A percentile compares a stretch with the other conserved stretches of the same genome.
Evolutionary conservation across 805 yeast species (phyloP).

Genomic region (Kazachstania bromeliacearum): DNA sequence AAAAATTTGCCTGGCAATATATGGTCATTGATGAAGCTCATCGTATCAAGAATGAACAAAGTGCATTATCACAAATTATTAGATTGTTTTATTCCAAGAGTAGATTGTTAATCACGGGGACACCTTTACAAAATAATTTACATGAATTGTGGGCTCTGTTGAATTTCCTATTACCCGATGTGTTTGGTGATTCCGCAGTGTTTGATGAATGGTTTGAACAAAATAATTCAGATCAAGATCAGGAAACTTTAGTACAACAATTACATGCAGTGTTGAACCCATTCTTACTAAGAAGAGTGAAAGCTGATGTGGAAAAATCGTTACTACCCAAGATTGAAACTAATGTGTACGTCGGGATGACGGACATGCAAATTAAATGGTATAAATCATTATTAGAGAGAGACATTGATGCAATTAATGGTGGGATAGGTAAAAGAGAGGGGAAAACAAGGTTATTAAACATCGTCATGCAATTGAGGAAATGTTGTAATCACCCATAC

Average conservation of each 20-base stretch:
- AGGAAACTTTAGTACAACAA: conserved; percentile 79
- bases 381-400: conserved; percentile 80
- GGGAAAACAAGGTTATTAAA: conserved; percentile 84
- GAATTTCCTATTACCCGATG: conserved; percentile 87
- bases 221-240: conserved; percentile 42
- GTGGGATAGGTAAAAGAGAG: conserved; percentile 89
- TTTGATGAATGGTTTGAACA: conserved; percentile 83
- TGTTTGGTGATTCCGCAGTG: conserved; percentile 80
- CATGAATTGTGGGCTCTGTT: conserved; percentile 95
- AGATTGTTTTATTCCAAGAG: conserved; percentile 79
- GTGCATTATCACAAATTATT: conserved; percentile 85
- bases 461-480: conserved; percentile 91
- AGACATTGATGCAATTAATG: conserved; percentile 93
- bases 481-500: conserved; percentile 95
- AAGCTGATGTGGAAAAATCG: conserved; percentile 87
- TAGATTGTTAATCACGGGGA: conserved; percentile 84
- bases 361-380: conserved; percentile 92
- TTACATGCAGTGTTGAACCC: conserved; percentile 84
- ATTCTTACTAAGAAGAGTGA: conserved; percentile 78
- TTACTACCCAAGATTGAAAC: conserved; percentile 83
- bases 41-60: conserved; percentile 89
- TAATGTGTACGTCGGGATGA: conserved; percentile 87
- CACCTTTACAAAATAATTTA: conserved; percentile 88
- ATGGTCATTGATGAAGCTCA: conserved; percentile 94
- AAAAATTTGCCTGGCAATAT: conserved; percentile 86